Conservation (phyloP, 805 yeast species). For the Lipomyces kockii region DNA sequence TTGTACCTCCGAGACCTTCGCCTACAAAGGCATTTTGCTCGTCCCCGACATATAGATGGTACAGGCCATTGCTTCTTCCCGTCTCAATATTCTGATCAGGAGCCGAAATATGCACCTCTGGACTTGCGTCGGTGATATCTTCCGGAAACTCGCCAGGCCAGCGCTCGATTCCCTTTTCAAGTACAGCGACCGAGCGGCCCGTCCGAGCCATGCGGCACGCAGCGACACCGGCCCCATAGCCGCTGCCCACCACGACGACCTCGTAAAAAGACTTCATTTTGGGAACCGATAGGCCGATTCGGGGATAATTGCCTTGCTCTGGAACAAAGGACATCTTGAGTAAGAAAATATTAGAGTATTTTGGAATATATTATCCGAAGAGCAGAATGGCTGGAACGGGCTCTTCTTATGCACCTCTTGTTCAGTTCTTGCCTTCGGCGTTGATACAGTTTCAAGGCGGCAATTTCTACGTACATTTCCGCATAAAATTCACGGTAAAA, state of each 20-base stretch:
- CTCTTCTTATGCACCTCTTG: too few species aligned
- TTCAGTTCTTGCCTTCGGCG: too few species aligned
- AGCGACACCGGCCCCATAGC: neutral
- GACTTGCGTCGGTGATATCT: neutral
- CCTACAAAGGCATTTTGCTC: neutral
- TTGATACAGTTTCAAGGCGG: too few species aligned
- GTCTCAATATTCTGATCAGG: neutral
- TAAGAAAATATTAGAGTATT: too few species aligned
- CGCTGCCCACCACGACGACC: neutral
- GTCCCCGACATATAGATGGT: neutral
- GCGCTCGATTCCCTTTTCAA: neutral
- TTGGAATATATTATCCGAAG: too few species aligned
- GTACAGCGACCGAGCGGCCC: neutral
- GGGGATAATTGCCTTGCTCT: neutral
- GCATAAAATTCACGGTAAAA: too few species aligned
- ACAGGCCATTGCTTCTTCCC: neutral
- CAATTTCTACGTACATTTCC: too few species aligned
- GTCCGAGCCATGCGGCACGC: neutral
- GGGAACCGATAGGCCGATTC: neutral
- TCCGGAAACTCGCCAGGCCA: slow-evolving; percentile 2
- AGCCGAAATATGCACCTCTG: neutral
- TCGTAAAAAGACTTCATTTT: neutral
- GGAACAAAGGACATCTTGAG: neutral
- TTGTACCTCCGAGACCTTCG: neutral
- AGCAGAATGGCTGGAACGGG: too few species aligned